Conservation (phyloP, 768 basidiomycete genomes). For the Boletus bicolor region DNA sequence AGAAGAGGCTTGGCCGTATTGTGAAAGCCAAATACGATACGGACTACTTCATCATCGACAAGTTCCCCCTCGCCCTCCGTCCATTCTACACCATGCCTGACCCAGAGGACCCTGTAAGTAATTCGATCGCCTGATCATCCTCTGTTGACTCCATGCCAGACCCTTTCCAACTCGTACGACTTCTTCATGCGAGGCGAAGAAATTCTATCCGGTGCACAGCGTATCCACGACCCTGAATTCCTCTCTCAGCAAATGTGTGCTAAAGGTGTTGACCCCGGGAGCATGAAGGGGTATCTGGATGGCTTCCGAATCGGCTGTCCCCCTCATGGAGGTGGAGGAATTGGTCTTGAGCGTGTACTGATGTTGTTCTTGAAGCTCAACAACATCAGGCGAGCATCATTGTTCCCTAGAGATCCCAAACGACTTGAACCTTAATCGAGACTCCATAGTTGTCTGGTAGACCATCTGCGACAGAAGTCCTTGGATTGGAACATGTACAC, state of each 20-base stretch:
- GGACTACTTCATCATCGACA: slow-evolving; percentile 99
- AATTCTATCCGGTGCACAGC: slow-evolving; percentile 96
- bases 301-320: slow-evolving; percentile 94
- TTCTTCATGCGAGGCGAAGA: slow-evolving; percentile 99
- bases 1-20: slow-evolving; percentile 86
- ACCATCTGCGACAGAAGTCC: neutral
- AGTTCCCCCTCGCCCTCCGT: slow-evolving; percentile 92
- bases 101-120: slow-evolving; percentile 76
- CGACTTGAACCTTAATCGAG: slow-evolving; percentile 70
- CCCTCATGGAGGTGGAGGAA: slow-evolving; percentile 96
- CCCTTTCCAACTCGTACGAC: slow-evolving; percentile 96
- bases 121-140: neutral
- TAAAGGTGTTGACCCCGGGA: slow-evolving; percentile 86
- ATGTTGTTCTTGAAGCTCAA: slow-evolving; percentile 98
- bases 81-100: slow-evolving; percentile 99
- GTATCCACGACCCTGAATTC: slow-evolving; percentile 86
- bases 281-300: slow-evolving; percentile 90
- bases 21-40: slow-evolving; percentile 93
- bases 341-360: slow-evolving; percentile 90
- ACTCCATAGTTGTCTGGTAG: neutral
- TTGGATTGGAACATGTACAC: neutral
- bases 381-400: slow-evolving; percentile 87
- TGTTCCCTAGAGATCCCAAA: slow-evolving; percentile 98
- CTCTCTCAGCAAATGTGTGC: slow-evolving; percentile 81
- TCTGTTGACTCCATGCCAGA: slow-evolving; percentile 39